Conservation (phyloP, 164 flowering plant species). For the Dillenia turbinata region DNA sequence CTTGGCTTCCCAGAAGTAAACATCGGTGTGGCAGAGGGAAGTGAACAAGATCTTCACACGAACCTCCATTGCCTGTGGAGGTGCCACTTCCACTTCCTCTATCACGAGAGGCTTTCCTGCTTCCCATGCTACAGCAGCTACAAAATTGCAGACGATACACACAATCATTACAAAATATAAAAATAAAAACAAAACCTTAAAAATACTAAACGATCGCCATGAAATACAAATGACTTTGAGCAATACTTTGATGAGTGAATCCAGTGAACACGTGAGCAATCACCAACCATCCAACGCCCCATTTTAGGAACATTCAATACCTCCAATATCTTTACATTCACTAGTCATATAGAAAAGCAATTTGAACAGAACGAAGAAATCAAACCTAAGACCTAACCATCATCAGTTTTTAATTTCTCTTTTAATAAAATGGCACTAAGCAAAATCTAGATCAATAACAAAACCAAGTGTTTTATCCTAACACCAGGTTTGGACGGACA, state of each 20-base stretch:
- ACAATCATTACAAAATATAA: not conserved
- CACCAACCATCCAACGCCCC: not conserved
- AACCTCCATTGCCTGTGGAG: conserved; percentile 41
- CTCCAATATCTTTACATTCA: not conserved
- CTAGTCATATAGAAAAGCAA: not conserved
- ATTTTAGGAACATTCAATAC: not conserved
- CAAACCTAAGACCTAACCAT: not conserved
- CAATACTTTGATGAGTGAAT: no score
- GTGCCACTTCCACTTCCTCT: conserved; percentile 50
- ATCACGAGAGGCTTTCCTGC: conserved; percentile 56
- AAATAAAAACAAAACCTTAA: not conserved
- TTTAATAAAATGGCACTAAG: not conserved
- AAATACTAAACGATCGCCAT: not conserved
- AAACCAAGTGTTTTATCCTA: not conserved
- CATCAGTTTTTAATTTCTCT: no score
- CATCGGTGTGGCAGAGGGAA: conserved; percentile 53
- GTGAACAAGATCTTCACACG: conserved; percentile 42
- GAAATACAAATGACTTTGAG: not conserved
- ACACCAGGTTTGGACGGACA: not conserved
- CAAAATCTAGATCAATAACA: not conserved
- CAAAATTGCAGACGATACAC: not conserved
- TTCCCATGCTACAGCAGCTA: conserved; percentile 59
- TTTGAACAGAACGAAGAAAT: not conserved
- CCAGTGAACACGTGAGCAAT: not conserved
- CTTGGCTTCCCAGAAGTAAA: conserved; percentile 60